Evolutionary conservation across 805 yeast genomes (phyloP), one percentile per base, ranked within the genome.

Genomic region (Kodamaea laetipori): DNA sequence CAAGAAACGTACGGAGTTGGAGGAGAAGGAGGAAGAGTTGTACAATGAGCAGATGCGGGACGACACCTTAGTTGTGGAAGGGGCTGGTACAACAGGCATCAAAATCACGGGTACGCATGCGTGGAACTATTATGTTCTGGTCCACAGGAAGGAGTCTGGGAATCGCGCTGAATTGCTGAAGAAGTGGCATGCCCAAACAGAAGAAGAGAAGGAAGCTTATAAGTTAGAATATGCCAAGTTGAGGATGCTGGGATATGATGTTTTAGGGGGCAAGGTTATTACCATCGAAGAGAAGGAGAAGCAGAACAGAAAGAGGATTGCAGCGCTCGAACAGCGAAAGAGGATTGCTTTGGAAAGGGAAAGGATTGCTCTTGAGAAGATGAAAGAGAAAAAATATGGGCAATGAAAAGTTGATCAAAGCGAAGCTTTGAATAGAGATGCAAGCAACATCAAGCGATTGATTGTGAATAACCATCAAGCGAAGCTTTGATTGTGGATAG

Each of bases 111-210:
- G 56, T 45, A 59, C 59, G 17, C 61, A 67, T 43, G 71, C 71
- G 1, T 67, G 71, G 69, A 67, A 67, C 53, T 67, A 64, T 44
- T 67, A 47, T 47, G 45, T 55, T 47, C 45, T 57, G 23, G 18
- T 52, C 21, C 32, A 49, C 23, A 49, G 43, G 36, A 52, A 43
- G 36, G 49, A 40, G 34, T 23, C 24, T 23, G 55, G 46, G 17
- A 42, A 51, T 40, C 38, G 41, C 15, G 46, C 45, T 13, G 54
- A 52, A 15, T 50, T 54, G 16, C 56, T 53, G 11, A 25, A 27
- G 10, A 16, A 26, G 7, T 67, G 73, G 73, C 55, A 57, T 10
- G 41, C 26, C 13, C 39, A 66, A 55, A 45, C 53, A 6, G 41
- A 46, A 28, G 62, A 57, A 15, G 60, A 62, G 32, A 65, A 66